Evolutionary conservation across 148 eudicot species (phyloP).

Genomic region (Dysphania ambrosioides): DNA sequence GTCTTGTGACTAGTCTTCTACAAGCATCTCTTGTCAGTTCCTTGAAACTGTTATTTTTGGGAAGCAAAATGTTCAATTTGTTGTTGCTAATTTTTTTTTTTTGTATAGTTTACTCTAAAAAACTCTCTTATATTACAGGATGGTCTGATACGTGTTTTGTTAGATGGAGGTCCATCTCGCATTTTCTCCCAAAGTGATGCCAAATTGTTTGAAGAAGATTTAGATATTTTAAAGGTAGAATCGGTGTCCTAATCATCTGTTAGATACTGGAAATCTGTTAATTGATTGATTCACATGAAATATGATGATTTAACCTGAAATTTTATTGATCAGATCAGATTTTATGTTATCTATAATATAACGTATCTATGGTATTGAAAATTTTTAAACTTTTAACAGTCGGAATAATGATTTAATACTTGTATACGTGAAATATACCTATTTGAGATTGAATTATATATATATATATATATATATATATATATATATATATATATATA

Average conservation of each 20-base stretch:
- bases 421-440: neutral
- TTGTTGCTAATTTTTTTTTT: neutral
- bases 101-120: slow-evolving; percentile 6
- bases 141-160: slow-evolving; percentile 79
- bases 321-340: neutral
- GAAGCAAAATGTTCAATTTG: neutral
- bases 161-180: slow-evolving; percentile 97
- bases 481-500: too few species aligned
- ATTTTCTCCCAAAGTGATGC: slow-evolving; percentile 69
- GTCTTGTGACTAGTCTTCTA: slow-evolving; percentile 91
- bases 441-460: neutral
- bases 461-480: too few species aligned
- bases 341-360: neutral
- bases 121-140: slow-evolving; percentile 47
- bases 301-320: neutral
- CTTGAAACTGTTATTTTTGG: neutral
- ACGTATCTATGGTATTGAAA: neutral
- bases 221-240: slow-evolving; percentile 85
- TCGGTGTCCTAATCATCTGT: neutral
- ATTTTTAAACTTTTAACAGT: neutral
- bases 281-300: neutral
- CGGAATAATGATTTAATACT: neutral
- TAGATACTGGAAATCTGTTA: neutral
- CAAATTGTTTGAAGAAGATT: slow-evolving; percentile 82
- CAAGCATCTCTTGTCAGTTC: slow-evolving; percentile 87